Conservation (phyloP, 2,329 filamentous ascomycete species). For the Colletotrichum graminicola region DNA sequence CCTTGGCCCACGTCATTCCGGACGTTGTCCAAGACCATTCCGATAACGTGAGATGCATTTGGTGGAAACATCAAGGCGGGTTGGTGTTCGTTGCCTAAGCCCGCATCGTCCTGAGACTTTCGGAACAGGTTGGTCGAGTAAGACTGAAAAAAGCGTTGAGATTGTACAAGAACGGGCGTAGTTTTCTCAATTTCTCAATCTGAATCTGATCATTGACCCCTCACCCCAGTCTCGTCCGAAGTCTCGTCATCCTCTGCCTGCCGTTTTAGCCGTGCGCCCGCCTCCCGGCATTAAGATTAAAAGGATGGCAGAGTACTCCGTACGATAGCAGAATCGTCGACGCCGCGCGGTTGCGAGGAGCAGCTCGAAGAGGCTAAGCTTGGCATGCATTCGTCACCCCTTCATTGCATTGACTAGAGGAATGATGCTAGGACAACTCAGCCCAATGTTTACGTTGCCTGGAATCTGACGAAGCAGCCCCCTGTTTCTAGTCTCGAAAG, state of each 20-base stretch:
- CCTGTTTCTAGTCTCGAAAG: not conserved
- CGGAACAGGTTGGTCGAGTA: not conserved
- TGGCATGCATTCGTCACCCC: conserved; percentile 8
- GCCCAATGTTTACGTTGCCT: conserved; percentile 26
- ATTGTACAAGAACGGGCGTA: not conserved
- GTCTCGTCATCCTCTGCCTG: conserved; percentile 5
- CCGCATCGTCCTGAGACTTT: not conserved
- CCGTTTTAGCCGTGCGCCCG: conserved; percentile 26
- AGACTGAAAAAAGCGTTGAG: not conserved
- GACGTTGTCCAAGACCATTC: conserved; percentile 5
- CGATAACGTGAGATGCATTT: not conserved
- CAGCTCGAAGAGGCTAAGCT: not conserved
- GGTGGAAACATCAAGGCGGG: not conserved
- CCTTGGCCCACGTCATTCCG: conserved; percentile 37
- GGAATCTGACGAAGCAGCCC: conserved; percentile 11
- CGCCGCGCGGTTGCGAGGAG: conserved; percentile 11
- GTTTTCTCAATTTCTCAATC: not conserved
- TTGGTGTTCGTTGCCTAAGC: conserved; percentile 1
- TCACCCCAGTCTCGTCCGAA: not conserved
- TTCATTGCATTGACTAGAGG: not conserved
- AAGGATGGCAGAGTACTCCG: not conserved
- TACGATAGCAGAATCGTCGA: not conserved
- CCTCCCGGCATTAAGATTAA: conserved; percentile 25
- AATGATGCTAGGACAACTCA: conserved; percentile 6
- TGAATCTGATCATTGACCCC: too few species aligned